Conservation (phyloP, 225 moss, liverwort and hornwort genomes). For the Takakia lepidozioides region DNA sequence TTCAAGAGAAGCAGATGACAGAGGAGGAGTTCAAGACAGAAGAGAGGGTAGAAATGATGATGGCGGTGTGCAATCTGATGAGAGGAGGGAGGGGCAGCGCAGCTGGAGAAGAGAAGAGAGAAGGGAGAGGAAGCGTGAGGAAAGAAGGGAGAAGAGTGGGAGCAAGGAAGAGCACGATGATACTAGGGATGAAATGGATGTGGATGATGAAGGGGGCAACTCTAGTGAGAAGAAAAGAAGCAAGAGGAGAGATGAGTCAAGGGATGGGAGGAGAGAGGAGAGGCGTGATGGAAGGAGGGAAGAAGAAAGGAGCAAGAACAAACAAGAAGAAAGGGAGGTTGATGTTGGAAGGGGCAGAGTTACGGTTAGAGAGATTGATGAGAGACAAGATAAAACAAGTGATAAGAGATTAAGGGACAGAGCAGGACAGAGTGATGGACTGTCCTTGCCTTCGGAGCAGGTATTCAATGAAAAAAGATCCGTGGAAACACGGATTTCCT, state of each 20-base stretch:
- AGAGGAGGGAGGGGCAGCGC: not conserved
- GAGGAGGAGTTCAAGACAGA: not conserved
- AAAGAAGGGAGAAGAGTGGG: slow-evolving; percentile 13
- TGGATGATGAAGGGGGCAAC: slow-evolving; percentile 26
- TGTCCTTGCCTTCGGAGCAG: too few relatives aligned
- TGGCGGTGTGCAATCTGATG: slow-evolving; percentile 2
- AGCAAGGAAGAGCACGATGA: slow-evolving; percentile 9
- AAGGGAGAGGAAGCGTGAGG: slow-evolving; percentile 18
- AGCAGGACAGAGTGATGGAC: too few relatives aligned
- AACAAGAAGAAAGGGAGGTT: too few relatives aligned
- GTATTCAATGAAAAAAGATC: too few relatives aligned
- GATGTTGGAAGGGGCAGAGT: too few relatives aligned
- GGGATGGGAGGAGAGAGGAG: slow-evolving; percentile 17
- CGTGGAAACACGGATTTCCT: not conserved
- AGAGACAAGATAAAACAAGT: too few relatives aligned
- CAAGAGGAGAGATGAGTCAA: slow-evolving; percentile 17
- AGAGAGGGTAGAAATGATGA: slow-evolving; percentile 13
- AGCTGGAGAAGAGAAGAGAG: slow-evolving; percentile 10
- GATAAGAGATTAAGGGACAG: too few relatives aligned
- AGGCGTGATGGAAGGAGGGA: slow-evolving; percentile 14
- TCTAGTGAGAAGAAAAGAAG: slow-evolving; percentile 14
- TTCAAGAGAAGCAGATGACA: not conserved
- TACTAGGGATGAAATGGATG: slow-evolving; percentile 18
- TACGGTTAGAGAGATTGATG: too few relatives aligned
- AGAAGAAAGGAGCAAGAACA: too few relatives aligned